These are phyloP conservation scores for Trichoderma cornu-damae DNA, from an alignment of 2,329 filamentous ascomycete species.

Conservation along the genomic window DNA sequence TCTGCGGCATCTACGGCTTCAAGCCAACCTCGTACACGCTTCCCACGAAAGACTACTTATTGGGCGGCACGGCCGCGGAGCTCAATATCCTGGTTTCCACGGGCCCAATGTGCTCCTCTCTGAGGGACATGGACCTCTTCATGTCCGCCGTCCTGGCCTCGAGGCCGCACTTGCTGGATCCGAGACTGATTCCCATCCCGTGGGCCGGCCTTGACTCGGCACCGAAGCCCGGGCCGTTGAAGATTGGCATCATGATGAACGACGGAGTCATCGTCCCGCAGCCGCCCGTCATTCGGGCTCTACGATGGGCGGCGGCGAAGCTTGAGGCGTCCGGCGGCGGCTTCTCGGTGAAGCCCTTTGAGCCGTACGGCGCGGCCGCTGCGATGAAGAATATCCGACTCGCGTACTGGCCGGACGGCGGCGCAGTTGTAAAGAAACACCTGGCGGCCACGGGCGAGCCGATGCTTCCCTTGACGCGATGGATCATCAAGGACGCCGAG, in stretches of 20 bases:
- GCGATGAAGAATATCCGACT: slow-evolving; percentile 20
- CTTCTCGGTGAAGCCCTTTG: slow-evolving; percentile 19
- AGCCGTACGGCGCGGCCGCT: slow-evolving; percentile 14
- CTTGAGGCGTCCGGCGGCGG: slow-evolving; percentile 18
- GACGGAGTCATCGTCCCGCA: slow-evolving; percentile 37
- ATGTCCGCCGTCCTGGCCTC: slow-evolving; percentile 25
- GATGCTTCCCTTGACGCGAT: slow-evolving; percentile 27
- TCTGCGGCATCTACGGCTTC: slow-evolving; percentile 41
- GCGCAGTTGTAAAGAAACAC: slow-evolving; percentile 18
- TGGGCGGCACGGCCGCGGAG: slow-evolving; percentile 26
- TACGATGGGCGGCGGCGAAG: slow-evolving; percentile 31
- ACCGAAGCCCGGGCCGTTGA: slow-evolving; percentile 22
- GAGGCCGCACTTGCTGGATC: slow-evolving; percentile 30
- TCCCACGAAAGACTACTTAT: slow-evolving; percentile 9
- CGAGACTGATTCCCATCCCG: slow-evolving; percentile 28
- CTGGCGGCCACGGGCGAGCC: slow-evolving; percentile 27
- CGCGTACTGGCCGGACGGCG: slow-evolving; percentile 27
- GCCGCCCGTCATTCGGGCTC: slow-evolving; percentile 34
- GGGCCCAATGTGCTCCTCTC: slow-evolving; percentile 31
- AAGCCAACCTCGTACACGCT: slow-evolving; percentile 37
- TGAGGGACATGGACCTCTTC: slow-evolving; percentile 35
- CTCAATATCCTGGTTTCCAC: slow-evolving; percentile 33
- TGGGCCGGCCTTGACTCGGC: slow-evolving; percentile 29
- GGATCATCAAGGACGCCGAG: slow-evolving; percentile 22
- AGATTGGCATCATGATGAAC: slow-evolving; percentile 40